Evolutionary conservation across 2,329 filamentous ascomycete genomes (phyloP).

Genomic region (Fusarium lyarnte): DNA sequence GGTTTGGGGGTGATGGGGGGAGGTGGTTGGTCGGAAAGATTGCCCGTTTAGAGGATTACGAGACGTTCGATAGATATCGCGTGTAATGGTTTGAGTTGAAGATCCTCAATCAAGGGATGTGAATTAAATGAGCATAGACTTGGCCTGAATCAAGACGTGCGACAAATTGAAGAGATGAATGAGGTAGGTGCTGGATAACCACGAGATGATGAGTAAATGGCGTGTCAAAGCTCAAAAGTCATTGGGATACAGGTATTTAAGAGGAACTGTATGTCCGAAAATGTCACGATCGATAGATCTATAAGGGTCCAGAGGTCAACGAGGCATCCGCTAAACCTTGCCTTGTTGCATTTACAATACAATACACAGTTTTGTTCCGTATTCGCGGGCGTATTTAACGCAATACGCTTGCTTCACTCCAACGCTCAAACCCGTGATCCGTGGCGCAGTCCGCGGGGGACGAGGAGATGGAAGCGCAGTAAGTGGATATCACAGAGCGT

Average conservation of each 20-base stretch:
- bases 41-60: constrained; percentile 17
- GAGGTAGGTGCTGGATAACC: neutral
- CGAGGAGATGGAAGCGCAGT: constrained; percentile 3
- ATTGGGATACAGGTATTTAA: neutral
- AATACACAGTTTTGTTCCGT: constrained; percentile 1
- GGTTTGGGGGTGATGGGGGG: neutral
- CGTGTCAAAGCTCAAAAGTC: neutral
- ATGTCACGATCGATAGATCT: neutral
- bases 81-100: neutral
- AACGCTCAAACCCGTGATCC: constrained; percentile 33
- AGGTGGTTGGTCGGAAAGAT: constrained; percentile 30
- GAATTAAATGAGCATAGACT: neutral
- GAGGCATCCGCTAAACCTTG: neutral
- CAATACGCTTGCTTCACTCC: constrained; percentile 8
- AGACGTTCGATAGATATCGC: constrained; percentile 11
- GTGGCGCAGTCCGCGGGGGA: constrained; percentile 36
- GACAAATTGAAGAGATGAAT: neutral
- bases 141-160: constrained; percentile 3
- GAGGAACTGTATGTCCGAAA: neutral
- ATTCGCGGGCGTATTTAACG: constrained; percentile 16
- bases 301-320: constrained; percentile 1
- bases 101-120: neutral
- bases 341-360: neutral
- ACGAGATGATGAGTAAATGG: neutral
- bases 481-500: constrained; percentile 28